A percentile compares a stretch with the other conserved stretches of the same genome.
These are phyloP conservation scores for Aspergillus sclerotialis DNA, from an alignment of 2,329 filamentous ascomycete genomes.

Conservation along the genomic window DNA sequence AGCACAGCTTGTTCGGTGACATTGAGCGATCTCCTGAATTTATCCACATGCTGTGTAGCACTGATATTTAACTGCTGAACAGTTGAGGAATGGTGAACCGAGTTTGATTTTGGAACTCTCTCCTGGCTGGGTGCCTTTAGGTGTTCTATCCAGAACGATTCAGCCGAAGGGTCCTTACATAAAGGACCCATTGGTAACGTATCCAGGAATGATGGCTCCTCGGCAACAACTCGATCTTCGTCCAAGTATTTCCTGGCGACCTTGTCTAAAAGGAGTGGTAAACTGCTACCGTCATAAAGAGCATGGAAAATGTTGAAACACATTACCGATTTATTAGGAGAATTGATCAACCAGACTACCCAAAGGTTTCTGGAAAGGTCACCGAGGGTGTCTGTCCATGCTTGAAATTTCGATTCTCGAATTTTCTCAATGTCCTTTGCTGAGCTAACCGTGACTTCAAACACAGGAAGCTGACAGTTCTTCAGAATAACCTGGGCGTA, in stretches of 20 bases:
- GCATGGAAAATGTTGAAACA: slow-evolving; percentile 26
- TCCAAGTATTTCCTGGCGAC: slow-evolving; percentile 18
- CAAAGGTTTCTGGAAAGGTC: slow-evolving; percentile 20
- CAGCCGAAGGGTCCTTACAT: slow-evolving; percentile 38
- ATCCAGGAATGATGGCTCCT: slow-evolving; percentile 50
- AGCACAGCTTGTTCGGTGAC: slow-evolving; percentile 74
- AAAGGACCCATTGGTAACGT: slow-evolving; percentile 65
- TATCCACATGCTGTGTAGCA: slow-evolving; percentile 42
- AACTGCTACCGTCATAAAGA: slow-evolving; percentile 30
- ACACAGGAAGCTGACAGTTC: slow-evolving; percentile 6
- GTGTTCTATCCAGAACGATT: slow-evolving; percentile 62
- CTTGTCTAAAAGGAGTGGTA: slow-evolving; percentile 27
- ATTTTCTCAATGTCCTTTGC: slow-evolving; percentile 9
- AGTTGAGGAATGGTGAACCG: slow-evolving; percentile 12
- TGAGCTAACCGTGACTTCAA: slow-evolving; percentile 16
- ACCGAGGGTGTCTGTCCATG: slow-evolving; percentile 12
- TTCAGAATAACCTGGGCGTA: slow-evolving; percentile 30
- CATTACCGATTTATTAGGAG: slow-evolving; percentile 19
- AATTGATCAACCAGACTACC: slow-evolving; percentile 11
- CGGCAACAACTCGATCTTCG: neutral
- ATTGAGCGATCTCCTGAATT: slow-evolving; percentile 51
- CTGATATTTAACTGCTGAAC: slow-evolving; percentile 16
- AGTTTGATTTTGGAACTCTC: slow-evolving; percentile 17
- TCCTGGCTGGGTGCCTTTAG: slow-evolving; percentile 33
- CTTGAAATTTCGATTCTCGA: slow-evolving; percentile 3